Conservation (phyloP, 225 moss, liverwort and hornwort genomes). For the Antitrichia curtipendula region DNA sequence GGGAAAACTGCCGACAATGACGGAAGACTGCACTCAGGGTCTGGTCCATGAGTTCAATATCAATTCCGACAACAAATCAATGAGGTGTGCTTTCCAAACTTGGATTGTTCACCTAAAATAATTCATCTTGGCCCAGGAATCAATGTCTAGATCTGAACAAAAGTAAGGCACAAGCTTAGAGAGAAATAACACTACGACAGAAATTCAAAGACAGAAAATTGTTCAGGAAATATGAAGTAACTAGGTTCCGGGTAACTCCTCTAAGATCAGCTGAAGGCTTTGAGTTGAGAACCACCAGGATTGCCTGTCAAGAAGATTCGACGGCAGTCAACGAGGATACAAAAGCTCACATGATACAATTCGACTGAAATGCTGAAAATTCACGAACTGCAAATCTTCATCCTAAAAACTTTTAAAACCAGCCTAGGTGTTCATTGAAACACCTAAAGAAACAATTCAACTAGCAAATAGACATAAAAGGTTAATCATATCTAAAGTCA, state of each 20-base stretch:
- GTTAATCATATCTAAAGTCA: background rate
- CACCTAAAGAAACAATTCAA: background rate
- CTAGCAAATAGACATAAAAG: background rate
- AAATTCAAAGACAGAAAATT: background rate
- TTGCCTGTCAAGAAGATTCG: constrained; percentile 11
- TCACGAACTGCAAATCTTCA: background rate
- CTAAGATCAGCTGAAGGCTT: constrained; percentile 9
- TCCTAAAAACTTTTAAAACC: background rate
- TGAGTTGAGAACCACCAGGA: constrained; percentile 13
- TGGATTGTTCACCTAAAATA: background rate
- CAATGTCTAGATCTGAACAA: constrained; percentile 2
- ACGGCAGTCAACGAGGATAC: constrained; percentile 8
- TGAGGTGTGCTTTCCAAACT: background rate
- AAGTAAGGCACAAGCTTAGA: constrained; percentile 1
- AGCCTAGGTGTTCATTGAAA: background rate
- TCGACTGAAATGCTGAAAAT: background rate
- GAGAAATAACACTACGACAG: background rate
- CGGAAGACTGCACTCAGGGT: background rate
- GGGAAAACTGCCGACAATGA: background rate
- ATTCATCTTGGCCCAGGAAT: background rate
- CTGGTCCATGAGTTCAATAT: background rate
- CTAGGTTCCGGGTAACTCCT: constrained; percentile 9
- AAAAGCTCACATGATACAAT: background rate
- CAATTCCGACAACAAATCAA: background rate
- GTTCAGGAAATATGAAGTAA: background rate